These are phyloP conservation scores for Blastocystis sp. DNA, from an alignment of 352 stramenopile species.

Conservation along the genomic window DNA sequence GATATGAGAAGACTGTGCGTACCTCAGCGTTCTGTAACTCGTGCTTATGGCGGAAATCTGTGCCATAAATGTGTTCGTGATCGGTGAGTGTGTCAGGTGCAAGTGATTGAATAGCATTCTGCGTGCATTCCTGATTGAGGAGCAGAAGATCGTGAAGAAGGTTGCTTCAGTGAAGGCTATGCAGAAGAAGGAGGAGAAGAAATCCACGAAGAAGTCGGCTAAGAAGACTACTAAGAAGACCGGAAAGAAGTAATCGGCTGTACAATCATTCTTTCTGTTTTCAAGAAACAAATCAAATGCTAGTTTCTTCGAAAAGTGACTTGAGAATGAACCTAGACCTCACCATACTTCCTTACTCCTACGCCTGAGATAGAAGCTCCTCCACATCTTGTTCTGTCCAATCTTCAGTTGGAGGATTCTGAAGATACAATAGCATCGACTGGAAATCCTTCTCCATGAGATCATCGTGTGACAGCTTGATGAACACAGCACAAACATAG, in stretches of 20 bases:
- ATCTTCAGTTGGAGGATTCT: conserved; percentile 88
- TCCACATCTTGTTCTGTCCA: conserved; percentile 94
- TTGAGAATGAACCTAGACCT: conserved; percentile 57
- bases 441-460: conserved; percentile 92
- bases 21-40: conserved; percentile 84
- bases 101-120: conserved; percentile 74
- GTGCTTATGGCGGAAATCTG: conserved; percentile 87
- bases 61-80: conserved; percentile 86
- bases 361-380: conserved; percentile 90
- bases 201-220: not conserved
- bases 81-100: conserved; percentile 66
- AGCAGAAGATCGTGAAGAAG: conserved; percentile 99
- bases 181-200: conserved; percentile 69
- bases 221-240: conserved; percentile 28
- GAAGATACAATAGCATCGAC: conserved; percentile 76
- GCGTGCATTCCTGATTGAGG: conserved; percentile 94
- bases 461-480: conserved; percentile 88
- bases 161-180: conserved; percentile 87
- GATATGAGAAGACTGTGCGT: conserved; percentile 78
- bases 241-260: conserved; percentile 34
- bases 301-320: conserved; percentile 58
- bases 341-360: conserved; percentile 60
- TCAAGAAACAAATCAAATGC: conserved; percentile 48
- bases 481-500: conserved; percentile 94
- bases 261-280: conserved; percentile 18